Base-by-base conservation (phyloP, 345 rosid genomes). In the Geranium brycei region DNA sequence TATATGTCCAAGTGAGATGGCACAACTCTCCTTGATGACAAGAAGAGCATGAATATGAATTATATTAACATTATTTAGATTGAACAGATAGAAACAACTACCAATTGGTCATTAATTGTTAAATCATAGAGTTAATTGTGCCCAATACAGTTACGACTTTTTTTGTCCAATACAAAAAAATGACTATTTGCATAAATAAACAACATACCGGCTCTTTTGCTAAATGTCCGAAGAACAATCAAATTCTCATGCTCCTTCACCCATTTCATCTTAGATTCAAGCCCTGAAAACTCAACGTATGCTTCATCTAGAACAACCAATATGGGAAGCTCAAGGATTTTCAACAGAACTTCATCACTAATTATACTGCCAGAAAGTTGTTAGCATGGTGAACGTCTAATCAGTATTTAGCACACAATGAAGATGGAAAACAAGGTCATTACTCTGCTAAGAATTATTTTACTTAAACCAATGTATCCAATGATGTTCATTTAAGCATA, bases 241-340 rank as follows among this genome's bases (percentile, higher is more conserved):
- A 92, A 71, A 70, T 92, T 92, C 7, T 92, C 98, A 65, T 89
- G 81, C 73, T 86, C 76, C 80, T 92, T 92, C 74, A 89, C 98
- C 98, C 95, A 89, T 75, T 81, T 84, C 95, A 92, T 87, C 75
- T 63, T 79, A 60, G 98, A 89, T 73, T 87, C 90, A 12, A 78
- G 32, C 69, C 91, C 89, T 17, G 98, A 86, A 80, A 92, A 89
- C 68, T 92, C 97, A 7, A 87, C 80, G 68, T 92, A 92, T 72
- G 98, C 98, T 71, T 92, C 98, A 78, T 92, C 98, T 57, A 89
- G 75, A 64, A 89, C 98, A 65, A 92, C 97, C 70, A 92, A 80
- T 65, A 92, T 67, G 6, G 97, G 96, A 76, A 92, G 81, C 53
- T 73, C 78, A 65, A 93, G 82, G 83, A 93, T 85, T 80, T 74